Evolutionary conservation across 2,329 filamentous ascomycete species (phyloP), one percentile per base, ranked within the genome.

Genomic region (Xylariomycetidae sp.): DNA sequence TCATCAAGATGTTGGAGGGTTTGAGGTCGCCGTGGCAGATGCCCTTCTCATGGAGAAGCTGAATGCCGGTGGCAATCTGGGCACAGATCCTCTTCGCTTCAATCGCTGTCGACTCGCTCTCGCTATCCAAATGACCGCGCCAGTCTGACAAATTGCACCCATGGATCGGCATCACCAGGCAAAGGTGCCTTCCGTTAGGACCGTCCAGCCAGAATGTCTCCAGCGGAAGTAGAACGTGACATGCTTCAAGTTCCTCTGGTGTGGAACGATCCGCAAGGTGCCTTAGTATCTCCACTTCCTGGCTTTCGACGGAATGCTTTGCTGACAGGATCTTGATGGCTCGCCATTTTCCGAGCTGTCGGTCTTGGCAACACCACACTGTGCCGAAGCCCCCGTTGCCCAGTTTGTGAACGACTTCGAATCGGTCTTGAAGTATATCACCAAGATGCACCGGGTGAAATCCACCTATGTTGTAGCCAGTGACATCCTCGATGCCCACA

Each of bases 1-100:
- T 38, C 36, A 38, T 35, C 6, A 38, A 7, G 8, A 42, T 39
- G 26, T 42, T 42, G 5, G 25, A 33, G 4, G 39, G 39, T 7
- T 31, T 19, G 13, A 42, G 26, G n/a, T 42, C 36, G 2, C 36
- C 36, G 19, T 42, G 38, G 9, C 38, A 41, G 6, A 41, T 15
- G 3, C 25, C 28, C 2, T 35, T 19, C 4, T 8, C 7, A 14
- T 41, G 38, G 2, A 41, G 19, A 15, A 32, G 28, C 13, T 17
- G 4, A 10, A 36, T 6, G 8, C 16, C 34, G 13, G 22, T 15
- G n/a, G 25, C 29, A 15, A 36, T 22, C 19, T 32, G 29, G 15
- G 17, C 12, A 18, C 34, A 36, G 12, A 36, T 12, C 4, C 25
- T 29, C 1, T n/a, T 19, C 4, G 29, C 12, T 6, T 13, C 24